These are phyloP conservation scores for Coniella lustricola DNA, from an alignment of 2,329 filamentous ascomycete genomes.

Conservation along the genomic window DNA sequence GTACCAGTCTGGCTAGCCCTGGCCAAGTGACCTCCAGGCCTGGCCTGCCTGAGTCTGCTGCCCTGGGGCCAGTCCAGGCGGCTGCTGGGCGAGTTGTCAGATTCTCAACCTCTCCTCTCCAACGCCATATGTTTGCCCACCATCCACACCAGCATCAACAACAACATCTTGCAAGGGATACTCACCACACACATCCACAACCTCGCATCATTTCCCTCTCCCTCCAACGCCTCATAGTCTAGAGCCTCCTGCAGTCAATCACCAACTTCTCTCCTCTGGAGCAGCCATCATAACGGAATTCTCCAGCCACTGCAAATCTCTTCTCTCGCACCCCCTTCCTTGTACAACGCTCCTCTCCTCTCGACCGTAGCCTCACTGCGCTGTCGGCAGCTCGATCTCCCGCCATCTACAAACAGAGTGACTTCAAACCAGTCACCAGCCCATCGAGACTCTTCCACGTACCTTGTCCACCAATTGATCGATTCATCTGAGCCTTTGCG, in stretches of 20 bases:
- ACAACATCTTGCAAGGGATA: background rate
- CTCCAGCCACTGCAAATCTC: constrained; percentile 3
- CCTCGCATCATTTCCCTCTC: background rate
- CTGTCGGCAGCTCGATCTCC: background rate
- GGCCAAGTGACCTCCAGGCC: too few relatives aligned
- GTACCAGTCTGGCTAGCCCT: too few relatives aligned
- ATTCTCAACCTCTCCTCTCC: constrained; percentile 4
- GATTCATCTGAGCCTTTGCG: too few relatives aligned
- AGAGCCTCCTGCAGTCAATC: background rate
- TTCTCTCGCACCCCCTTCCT: background rate
- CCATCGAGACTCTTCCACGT: too few relatives aligned
- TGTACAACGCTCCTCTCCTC: background rate
- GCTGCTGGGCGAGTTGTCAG: background rate
- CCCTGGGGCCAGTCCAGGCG: background rate
- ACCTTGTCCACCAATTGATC: too few relatives aligned
- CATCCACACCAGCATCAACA: background rate
- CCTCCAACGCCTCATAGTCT: too few relatives aligned
- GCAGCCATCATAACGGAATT: background rate
- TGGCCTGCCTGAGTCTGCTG: too few relatives aligned
- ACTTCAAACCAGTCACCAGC: too few relatives aligned
- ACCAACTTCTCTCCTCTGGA: background rate
- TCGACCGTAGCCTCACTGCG: background rate
- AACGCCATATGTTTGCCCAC: background rate
- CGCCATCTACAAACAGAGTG: background rate
- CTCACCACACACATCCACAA: background rate